Conservation (phyloP, 306 rosid genomes). For the Benincasa hispida region DNA sequence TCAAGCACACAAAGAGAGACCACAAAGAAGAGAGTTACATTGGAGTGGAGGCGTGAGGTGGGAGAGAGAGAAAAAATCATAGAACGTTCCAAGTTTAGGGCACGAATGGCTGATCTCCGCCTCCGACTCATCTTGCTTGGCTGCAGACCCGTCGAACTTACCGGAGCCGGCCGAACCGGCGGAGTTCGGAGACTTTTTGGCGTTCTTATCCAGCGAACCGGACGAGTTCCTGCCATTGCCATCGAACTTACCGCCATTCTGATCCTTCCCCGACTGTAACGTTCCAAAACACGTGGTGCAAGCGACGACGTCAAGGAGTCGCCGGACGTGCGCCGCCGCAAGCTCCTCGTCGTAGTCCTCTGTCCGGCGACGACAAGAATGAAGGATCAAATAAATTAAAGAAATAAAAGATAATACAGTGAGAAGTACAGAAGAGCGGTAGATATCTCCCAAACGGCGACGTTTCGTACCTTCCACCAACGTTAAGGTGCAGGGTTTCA, state of each 20-base stretch:
- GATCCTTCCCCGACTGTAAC: slow-evolving; percentile 30
- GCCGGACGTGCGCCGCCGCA: slow-evolving; percentile 70
- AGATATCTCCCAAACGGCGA: slow-evolving; percentile 14
- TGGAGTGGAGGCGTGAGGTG: slow-evolving; percentile 81
- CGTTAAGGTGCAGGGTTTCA: slow-evolving; percentile 69
- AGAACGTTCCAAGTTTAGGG: slow-evolving; percentile 77
- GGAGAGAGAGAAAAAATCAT: slow-evolving; percentile 89
- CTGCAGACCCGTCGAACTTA: slow-evolving; percentile 21
- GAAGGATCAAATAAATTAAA: not conserved
- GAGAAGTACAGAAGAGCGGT: not conserved
- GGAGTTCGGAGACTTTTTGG: slow-evolving; percentile 22
- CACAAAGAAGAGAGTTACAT: slow-evolving; percentile 27
- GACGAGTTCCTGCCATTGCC: slow-evolving; percentile 20
- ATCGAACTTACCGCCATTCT: slow-evolving; percentile 21
- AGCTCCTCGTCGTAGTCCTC: slow-evolving; percentile 69
- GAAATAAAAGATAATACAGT: not conserved
- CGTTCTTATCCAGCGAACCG: slow-evolving; percentile 26
- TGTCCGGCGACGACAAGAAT: slow-evolving; percentile 8
- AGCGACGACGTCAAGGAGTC: slow-evolving; percentile 71
- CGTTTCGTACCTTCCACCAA: slow-evolving; percentile 61
- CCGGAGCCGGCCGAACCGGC: not conserved
- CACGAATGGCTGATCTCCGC: slow-evolving; percentile 61
- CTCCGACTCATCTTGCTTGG: slow-evolving; percentile 48
- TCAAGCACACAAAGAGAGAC: not conserved
- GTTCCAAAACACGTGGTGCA: slow-evolving; percentile 79